Evolutionary conservation across 495 filamentous ascomycete species (phyloP).

Genomic region (Recurvomyces mirabilis): DNA sequence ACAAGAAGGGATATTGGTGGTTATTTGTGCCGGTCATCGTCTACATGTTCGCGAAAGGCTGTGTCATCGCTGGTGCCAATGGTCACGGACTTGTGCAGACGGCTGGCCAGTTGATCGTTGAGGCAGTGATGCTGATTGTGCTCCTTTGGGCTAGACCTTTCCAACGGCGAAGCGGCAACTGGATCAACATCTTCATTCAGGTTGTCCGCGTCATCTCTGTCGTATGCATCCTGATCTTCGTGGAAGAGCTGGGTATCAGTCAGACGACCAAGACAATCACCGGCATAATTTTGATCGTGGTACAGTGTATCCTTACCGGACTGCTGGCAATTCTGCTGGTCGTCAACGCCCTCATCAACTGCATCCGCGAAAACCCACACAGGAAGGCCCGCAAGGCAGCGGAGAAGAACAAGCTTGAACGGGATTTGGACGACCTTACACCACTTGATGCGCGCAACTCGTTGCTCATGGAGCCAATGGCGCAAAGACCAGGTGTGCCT

Average conservation of each 20-base stretch:
- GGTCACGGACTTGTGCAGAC: constrained; percentile 78
- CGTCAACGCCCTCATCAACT: constrained; percentile 75
- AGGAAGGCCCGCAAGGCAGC: constrained; percentile 71
- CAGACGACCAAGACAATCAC: constrained; percentile 93
- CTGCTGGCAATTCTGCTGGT: constrained; percentile 80
- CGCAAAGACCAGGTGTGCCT: constrained; percentile 23
- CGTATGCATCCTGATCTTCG: constrained; percentile 81
- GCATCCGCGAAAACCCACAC: constrained; percentile 82
- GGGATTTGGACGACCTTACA: constrained; percentile 77
- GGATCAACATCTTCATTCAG: constrained; percentile 90
- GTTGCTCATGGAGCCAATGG: constrained; percentile 51
- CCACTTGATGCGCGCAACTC: constrained; percentile 85
- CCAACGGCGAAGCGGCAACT: constrained; percentile 70
- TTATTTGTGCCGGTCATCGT: constrained; percentile 82
- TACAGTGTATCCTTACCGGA: constrained; percentile 77
- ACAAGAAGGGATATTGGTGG: constrained; percentile 92
- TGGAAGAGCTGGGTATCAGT: constrained; percentile 79
- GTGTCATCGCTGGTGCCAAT: constrained; percentile 73
- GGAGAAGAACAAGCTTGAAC: constrained; percentile 67
- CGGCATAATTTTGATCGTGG: constrained; percentile 77
- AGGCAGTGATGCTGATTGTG: constrained; percentile 56
- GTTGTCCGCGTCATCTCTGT: constrained; percentile 89
- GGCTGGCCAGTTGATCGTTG: constrained; percentile 66
- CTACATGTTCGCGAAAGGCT: constrained; percentile 87
- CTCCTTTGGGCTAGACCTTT: constrained; percentile 80